Evolutionary conservation across 1,284 basidiomycete species (phyloP).

Genomic region (Athelia sp.): DNA sequence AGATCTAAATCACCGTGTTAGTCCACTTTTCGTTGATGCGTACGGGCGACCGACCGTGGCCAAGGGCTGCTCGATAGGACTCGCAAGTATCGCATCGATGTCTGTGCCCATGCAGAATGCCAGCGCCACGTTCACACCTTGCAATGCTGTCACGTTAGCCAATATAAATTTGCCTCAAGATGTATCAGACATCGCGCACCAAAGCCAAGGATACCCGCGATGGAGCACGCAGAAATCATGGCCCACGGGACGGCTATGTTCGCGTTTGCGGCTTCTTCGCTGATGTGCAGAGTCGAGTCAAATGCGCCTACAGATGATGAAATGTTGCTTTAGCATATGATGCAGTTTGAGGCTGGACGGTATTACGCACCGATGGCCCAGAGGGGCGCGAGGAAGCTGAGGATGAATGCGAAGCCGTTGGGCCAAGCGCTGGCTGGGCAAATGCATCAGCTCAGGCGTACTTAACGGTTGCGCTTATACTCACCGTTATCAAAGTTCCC

Average conservation of each 20-base stretch:
- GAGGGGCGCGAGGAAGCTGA: conserved; percentile 37
- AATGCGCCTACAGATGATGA: conserved; percentile 32
- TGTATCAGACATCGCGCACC: conserved; percentile 33
- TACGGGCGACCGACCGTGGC: conserved; percentile 20
- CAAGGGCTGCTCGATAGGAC: conserved; percentile 69
- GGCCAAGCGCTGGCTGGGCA: conserved; percentile 62
- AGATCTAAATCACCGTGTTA: conserved; percentile 39
- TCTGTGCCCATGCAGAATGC: conserved; percentile 66
- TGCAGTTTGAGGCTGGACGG: no score
- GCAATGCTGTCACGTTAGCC: background rate
- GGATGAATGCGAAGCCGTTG: conserved; percentile 31
- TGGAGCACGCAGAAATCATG: conserved; percentile 57
- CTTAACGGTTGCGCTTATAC: background rate
- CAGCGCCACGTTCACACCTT: conserved; percentile 56
- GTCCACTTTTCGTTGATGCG: conserved; percentile 19
- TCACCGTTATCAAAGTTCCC: conserved; percentile 57
- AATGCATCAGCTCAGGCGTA: conserved; percentile 3
- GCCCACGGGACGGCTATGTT: conserved; percentile 68
- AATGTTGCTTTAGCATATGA: no score
- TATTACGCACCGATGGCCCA: conserved; percentile 39
- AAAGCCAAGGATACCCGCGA: conserved; percentile 64
- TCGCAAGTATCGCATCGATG: conserved; percentile 48
- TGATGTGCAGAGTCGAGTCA: conserved; percentile 69
- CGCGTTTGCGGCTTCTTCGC: conserved; percentile 74
- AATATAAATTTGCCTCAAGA: background rate